phyloP scores from a whole-genome alignment of 768 basidiomycete species.

The Tricholomella constricta region DNA sequence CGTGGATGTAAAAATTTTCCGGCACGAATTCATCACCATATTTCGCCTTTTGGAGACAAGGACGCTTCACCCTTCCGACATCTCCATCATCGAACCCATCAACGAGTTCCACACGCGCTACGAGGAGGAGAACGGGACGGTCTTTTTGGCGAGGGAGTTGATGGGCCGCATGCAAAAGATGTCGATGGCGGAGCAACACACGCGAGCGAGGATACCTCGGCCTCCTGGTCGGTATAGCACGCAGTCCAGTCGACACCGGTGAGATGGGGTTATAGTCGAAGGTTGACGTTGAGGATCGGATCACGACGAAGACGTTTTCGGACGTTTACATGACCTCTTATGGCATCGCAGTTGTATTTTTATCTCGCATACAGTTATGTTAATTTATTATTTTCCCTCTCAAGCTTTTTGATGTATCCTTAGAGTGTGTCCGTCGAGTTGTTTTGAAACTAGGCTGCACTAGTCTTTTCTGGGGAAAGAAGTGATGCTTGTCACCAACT shows the following conservation, averaged over 20 bases:
- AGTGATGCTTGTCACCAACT: neutral
- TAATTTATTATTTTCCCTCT: conserved; percentile 5
- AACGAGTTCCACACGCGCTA: conserved; percentile 49
- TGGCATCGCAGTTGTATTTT: conserved; percentile 30
- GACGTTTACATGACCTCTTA: neutral
- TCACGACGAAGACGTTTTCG: conserved; percentile 7
- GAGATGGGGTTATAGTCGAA: conserved; percentile 2
- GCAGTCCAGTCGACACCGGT: conserved; percentile 25
- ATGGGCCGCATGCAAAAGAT: conserved; percentile 46
- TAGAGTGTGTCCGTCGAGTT: no score
- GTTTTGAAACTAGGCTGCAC: neutral
- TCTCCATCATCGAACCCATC: conserved; percentile 54
- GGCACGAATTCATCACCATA: conserved; percentile 65
- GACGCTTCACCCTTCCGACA: conserved; percentile 50
- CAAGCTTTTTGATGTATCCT: neutral
- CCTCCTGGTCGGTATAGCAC: conserved; percentile 22
- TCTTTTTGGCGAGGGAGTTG: conserved; percentile 57
- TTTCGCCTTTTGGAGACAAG: conserved; percentile 53
- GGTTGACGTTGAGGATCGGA: neutral
- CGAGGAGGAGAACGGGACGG: conserved; percentile 60
- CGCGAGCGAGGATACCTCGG: conserved; percentile 19
- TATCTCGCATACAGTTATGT: conserved; percentile 23
- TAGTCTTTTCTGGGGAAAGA: neutral
- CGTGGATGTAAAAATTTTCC: conserved; percentile 55
- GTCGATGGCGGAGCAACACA: conserved; percentile 38